phyloP scores from a whole-genome alignment of 139 green algal species.

The Limnomonas spitsbergensis region DNA sequence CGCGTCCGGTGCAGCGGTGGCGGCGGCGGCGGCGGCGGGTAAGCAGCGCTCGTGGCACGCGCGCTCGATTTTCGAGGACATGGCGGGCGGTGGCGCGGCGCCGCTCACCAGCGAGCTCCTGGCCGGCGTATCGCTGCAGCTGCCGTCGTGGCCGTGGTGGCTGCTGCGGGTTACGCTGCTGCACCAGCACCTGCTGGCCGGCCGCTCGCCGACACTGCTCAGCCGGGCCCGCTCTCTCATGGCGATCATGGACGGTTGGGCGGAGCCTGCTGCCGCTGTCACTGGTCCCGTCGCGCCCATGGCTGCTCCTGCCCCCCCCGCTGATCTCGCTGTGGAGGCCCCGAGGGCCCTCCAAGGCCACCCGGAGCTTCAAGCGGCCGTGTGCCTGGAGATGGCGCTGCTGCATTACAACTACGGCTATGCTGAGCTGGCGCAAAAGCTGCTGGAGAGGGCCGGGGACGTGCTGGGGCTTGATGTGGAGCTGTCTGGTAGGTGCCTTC shows the following conservation, averaged over 20 bases:
- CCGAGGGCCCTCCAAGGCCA: not conserved
- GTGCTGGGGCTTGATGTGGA: slow-evolving; percentile 55
- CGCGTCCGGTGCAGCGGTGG: not conserved
- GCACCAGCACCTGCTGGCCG: slow-evolving; percentile 64
- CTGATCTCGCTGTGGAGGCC: not conserved
- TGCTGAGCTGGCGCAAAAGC: slow-evolving; percentile 36
- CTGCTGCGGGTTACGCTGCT: slow-evolving; percentile 38
- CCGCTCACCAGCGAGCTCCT: not conserved
- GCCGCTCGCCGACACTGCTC: slow-evolving; percentile 47
- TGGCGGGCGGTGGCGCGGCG: too few species aligned
- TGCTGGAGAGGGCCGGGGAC: slow-evolving; percentile 42
- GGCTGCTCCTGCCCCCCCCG: too few species aligned
- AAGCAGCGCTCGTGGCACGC: not conserved
- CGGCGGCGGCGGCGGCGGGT: not conserved
- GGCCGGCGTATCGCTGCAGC: too few species aligned
- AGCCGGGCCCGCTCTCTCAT: not conserved
- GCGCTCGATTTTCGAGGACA: not conserved
- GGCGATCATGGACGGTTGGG: not conserved
- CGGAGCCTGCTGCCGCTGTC: slow-evolving; percentile 10
- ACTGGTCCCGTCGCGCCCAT: not conserved
- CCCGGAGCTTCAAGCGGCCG: not conserved
- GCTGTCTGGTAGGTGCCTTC: slow-evolving; percentile 40
- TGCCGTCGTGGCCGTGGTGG: slow-evolving; percentile 65
- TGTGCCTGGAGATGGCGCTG: slow-evolving; percentile 54
- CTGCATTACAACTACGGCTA: slow-evolving; percentile 58